Evolutionary conservation across 2,329 filamentous ascomycete genomes (phyloP).

Genomic region (Westerdykella ornata): DNA sequence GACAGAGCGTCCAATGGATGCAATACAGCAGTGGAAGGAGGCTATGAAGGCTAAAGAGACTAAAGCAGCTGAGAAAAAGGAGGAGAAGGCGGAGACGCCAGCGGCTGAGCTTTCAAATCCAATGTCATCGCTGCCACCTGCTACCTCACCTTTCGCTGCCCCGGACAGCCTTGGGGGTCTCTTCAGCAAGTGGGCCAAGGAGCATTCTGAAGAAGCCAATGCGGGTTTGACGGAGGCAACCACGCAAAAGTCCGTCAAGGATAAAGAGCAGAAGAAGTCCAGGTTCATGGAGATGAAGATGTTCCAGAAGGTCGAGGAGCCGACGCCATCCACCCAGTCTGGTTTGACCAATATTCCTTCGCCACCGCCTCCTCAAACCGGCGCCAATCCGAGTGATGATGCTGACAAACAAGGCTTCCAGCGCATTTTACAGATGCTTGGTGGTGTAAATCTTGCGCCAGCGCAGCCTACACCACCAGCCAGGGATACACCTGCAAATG

Average conservation of each 20-base stretch:
- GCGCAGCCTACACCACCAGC: conserved; percentile 8
- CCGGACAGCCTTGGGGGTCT: conserved; percentile 71
- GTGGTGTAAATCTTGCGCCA: conserved; percentile 38
- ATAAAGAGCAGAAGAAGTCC: conserved; percentile 63
- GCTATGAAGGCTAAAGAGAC: conserved; percentile 66
- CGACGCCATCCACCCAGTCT: conserved; percentile 12
- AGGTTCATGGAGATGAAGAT: conserved; percentile 68
- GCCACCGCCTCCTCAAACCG: conserved; percentile 13
- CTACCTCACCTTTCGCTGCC: conserved; percentile 54
- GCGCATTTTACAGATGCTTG: conserved; percentile 73
- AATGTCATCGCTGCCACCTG: conserved; percentile 38
- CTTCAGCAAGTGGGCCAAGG: conserved; percentile 56
- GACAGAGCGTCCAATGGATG: conserved; percentile 73
- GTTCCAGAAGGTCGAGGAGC: conserved; percentile 41
- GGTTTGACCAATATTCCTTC: conserved; percentile 13
- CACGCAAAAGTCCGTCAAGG: conserved; percentile 21
- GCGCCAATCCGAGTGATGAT: conserved; percentile 44
- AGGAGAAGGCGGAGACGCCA: conserved; percentile 22
- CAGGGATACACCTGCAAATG: conserved; percentile 18
- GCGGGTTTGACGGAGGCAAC: conserved; percentile 18
- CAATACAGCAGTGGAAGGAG: conserved; percentile 93
- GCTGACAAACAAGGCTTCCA: conserved; percentile 83
- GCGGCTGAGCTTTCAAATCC: conserved; percentile 9
- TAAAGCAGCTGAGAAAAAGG: conserved; percentile 43
- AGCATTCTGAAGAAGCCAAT: conserved; percentile 40